Conservation (phyloP, 225 moss, liverwort and hornwort species). For the Sphagnum tenellum region DNA sequence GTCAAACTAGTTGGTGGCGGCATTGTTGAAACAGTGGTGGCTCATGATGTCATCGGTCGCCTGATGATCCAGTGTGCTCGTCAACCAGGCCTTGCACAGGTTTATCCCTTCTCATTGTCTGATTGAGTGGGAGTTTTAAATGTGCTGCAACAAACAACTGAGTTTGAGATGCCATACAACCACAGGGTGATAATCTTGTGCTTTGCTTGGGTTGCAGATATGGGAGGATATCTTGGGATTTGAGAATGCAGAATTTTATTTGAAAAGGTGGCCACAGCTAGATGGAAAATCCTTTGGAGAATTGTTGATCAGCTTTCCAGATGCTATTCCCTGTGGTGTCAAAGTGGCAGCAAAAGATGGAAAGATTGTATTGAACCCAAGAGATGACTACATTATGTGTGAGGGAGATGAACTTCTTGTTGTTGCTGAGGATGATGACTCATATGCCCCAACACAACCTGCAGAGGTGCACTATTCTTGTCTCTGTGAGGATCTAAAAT, state of each 20-base stretch:
- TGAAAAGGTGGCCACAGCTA: slow-evolving; percentile 41
- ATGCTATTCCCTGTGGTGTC: slow-evolving; percentile 46
- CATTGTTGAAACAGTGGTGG: slow-evolving; percentile 46
- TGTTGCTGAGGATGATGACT: slow-evolving; percentile 47
- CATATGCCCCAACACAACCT: slow-evolving; percentile 19
- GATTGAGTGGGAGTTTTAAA: no score
- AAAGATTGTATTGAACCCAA: slow-evolving; percentile 36
- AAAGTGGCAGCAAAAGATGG: slow-evolving; percentile 36
- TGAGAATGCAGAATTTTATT: slow-evolving; percentile 49
- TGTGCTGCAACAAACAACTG: no score
- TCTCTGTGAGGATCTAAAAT: no score
- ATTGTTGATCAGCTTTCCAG: slow-evolving; percentile 42
- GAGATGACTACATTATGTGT: slow-evolving; percentile 32
- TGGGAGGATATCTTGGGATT: slow-evolving; percentile 56
- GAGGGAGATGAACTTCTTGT: slow-evolving; percentile 48
- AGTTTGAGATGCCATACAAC: no score
- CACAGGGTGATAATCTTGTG: background rate
- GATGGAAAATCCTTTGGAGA: slow-evolving; percentile 34
- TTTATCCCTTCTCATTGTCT: slow-evolving; percentile 1
- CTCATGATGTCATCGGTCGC: slow-evolving; percentile 53
- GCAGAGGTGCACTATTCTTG: slow-evolving; percentile 17
- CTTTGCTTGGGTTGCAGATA: slow-evolving; percentile 16
- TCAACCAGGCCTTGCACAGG: slow-evolving; percentile 56
- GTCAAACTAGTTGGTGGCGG: slow-evolving; percentile 53
- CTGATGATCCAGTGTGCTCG: slow-evolving; percentile 61